Conservation (phyloP, 1,139 yeast genomes). For the Taphrina wiesneri region DNA sequence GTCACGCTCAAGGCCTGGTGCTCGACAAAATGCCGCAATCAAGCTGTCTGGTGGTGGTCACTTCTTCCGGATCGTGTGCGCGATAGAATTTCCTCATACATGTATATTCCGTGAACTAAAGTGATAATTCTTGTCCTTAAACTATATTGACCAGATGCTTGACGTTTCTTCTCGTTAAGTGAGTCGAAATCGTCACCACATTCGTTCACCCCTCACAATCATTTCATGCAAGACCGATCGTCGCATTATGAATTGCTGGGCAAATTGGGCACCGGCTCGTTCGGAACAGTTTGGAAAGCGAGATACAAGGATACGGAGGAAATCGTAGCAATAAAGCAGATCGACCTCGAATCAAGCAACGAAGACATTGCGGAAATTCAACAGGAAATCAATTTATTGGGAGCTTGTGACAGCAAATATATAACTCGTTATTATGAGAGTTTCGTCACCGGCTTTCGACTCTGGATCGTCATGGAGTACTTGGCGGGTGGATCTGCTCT, state of each 20-base stretch:
- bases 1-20: too few species aligned
- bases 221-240: conserved; percentile 9
- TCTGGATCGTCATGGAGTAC: conserved; percentile 79
- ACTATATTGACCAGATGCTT: too few species aligned
- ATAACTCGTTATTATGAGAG: conserved; percentile 76
- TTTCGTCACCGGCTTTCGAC: conserved; percentile 71
- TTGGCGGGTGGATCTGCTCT: conserved; percentile 81
- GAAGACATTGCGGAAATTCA: conserved; percentile 78
- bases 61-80: too few species aligned
- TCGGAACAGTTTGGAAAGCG: conserved; percentile 83
- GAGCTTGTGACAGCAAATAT: conserved; percentile 69
- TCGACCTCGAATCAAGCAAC: conserved; percentile 75
- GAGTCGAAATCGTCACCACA: too few species aligned
- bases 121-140: too few species aligned
- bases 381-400: conserved; percentile 71
- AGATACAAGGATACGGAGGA: conserved; percentile 49
- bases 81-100: too few species aligned
- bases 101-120: too few species aligned
- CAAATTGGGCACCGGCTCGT: conserved; percentile 84
- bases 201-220: too few species aligned
- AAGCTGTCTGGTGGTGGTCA: too few species aligned
- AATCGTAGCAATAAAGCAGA: conserved; percentile 44
- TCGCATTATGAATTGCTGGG: conserved; percentile 62
- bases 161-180: too few species aligned
- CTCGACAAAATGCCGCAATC: too few species aligned